These are phyloP conservation scores for Aspergillus calidoustus DNA, from an alignment of 2,329 filamentous ascomycete species.

Conservation along the genomic window DNA sequence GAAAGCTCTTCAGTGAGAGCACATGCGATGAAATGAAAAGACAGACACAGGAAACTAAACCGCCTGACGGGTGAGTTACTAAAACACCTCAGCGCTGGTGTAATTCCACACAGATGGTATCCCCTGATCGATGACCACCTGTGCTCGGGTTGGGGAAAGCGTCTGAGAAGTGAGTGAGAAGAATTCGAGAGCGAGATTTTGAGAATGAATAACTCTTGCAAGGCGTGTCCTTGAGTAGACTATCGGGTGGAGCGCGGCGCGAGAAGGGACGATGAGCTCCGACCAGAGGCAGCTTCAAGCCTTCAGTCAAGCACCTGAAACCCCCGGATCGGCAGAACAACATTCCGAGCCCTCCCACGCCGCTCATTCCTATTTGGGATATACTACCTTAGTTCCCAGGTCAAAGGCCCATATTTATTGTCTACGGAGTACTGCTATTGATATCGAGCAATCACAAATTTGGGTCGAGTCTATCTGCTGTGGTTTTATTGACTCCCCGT, in stretches of 20 bases:
- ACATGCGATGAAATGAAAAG: slow-evolving; percentile 20
- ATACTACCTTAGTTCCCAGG: no score
- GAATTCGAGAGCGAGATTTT: neutral
- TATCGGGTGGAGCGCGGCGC: slow-evolving; percentile 24
- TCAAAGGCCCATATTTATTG: neutral
- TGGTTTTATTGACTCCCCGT: no score
- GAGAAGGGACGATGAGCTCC: slow-evolving; percentile 23
- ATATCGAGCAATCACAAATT: neutral
- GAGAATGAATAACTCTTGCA: slow-evolving; percentile 16
- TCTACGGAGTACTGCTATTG: neutral
- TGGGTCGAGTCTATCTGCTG: no score
- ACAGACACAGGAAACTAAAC: slow-evolving; percentile 19
- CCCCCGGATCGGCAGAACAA: slow-evolving; percentile 27
- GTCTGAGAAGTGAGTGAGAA: neutral
- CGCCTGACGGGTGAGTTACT: slow-evolving; percentile 17
- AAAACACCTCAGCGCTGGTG: slow-evolving; percentile 22
- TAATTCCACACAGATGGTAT: slow-evolving; percentile 21
- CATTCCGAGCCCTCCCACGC: slow-evolving; percentile 25
- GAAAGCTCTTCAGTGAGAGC: slow-evolving; percentile 24
- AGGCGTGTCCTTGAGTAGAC: slow-evolving; percentile 23
- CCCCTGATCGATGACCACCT: slow-evolving; percentile 23
- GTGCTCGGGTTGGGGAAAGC: slow-evolving; percentile 8
- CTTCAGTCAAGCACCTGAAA: slow-evolving; percentile 17
- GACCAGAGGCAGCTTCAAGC: slow-evolving; percentile 21
- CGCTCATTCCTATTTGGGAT: neutral